Evolutionary conservation across 305 asterid genomes (phyloP), one percentile per base, ranked within the genome.

Genomic region (Fraxinus velutina): DNA sequence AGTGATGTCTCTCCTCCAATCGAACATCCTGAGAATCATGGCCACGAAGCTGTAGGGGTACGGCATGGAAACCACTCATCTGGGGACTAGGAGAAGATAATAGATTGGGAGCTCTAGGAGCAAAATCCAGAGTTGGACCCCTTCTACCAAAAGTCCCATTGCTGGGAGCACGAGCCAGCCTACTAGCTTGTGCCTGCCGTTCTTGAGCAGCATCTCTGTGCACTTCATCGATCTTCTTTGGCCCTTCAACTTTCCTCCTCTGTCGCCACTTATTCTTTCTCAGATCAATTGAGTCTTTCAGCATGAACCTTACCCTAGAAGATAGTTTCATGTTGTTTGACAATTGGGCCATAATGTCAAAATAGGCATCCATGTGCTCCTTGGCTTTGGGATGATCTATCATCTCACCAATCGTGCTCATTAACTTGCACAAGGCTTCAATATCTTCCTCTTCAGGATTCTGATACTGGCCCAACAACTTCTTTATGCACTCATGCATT

Each of bases 261-360:
- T 94, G 95, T 84, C 90, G 92, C 98, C 98, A 94, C 87, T 88
- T 94, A 76, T 92, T 92, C 85, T 89, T 91, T 80, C 98, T 89
- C 80, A 94, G 87, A 84, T 94, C 98, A 83, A 89, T 94, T 36
- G 89, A 82, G 83, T 94, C 98, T 85, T 79, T 92, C 42, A 94
- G 89, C 97, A 94, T 92, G 84, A 94, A 94, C 79, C 93, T 89
- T 73, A 92, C 85, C 88, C 95, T 88, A 29, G 96, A 85, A 12
- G 96, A 92, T 78, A 91, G 78, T n/a, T 89, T 86, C 91, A 79
- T 78, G 77, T 89, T 88, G 77, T 86, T 90, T 39, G 93, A 90
- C 75, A 93, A 84, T 68, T 77, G 89, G 29, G 33, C 68, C 95
- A 93, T 89, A 75, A 85, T 84, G 7, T 89, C 87, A 21, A 90